Percentiles rank a stretch among this genome's conserved stretches.
These are phyloP conservation scores for Kwoniella newhampshirensis DNA, from an alignment of 768 basidiomycete genomes.

Conservation along the genomic window DNA sequence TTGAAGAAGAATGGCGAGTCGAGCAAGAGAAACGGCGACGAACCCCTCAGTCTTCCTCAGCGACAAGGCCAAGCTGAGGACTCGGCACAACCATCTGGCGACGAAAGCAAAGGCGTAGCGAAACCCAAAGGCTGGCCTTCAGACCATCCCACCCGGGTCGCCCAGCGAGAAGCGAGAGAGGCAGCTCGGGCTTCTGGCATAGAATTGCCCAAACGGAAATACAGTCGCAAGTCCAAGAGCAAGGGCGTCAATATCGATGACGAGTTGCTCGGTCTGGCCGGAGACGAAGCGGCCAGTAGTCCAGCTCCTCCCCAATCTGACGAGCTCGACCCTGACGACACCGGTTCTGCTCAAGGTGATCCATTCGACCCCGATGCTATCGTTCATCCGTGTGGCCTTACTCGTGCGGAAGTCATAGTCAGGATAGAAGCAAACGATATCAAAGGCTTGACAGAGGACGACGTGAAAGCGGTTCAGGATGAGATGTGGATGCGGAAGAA, in stretches of 20 bases:
- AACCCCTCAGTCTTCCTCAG: slow-evolving; percentile 15
- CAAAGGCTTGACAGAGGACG: slow-evolving; percentile 35
- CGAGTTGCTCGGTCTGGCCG: slow-evolving; percentile 42
- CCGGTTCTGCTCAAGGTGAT: slow-evolving; percentile 8
- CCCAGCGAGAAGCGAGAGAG: slow-evolving; percentile 23
- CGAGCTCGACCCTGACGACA: slow-evolving; percentile 10
- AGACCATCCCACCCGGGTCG: slow-evolving; percentile 29
- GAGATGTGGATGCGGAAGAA: slow-evolving; percentile 37
- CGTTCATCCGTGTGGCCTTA: slow-evolving; percentile 40
- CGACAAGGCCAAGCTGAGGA: slow-evolving; percentile 6
- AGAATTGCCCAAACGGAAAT: slow-evolving; percentile 13
- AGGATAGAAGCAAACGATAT: slow-evolving; percentile 33
- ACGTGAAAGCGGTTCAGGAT: slow-evolving; percentile 47
- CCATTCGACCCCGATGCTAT: slow-evolving; percentile 35
- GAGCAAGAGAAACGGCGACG: slow-evolving; percentile 1
- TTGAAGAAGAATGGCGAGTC: neutral
- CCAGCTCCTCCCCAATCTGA: slow-evolving; percentile 8
- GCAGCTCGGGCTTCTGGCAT: slow-evolving; percentile 22
- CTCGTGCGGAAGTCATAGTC: slow-evolving; percentile 37
- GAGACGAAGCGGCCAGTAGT: slow-evolving; percentile 29
- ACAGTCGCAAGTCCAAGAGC: slow-evolving; percentile 13
- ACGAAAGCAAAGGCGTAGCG: neutral
- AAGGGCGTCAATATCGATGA: slow-evolving; percentile 30
- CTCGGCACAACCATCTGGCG: neutral
- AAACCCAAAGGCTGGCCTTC: slow-evolving; percentile 29